phyloP scores from a whole-genome alignment of 257 asterid genomes.

The Handroanthus guayacan region DNA sequence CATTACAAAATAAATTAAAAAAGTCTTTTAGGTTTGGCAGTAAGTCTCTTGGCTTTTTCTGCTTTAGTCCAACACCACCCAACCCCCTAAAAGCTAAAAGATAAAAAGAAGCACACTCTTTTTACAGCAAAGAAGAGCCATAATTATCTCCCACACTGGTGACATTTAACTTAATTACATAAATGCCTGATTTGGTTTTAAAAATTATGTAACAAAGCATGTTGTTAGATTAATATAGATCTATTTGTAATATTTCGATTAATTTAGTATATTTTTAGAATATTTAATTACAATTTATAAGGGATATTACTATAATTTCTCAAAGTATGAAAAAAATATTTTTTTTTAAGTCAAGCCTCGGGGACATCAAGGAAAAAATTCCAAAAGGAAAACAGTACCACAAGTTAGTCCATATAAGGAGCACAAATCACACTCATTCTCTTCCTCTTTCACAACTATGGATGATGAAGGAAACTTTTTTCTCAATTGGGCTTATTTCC shows the following conservation, averaged over 20 bases:
- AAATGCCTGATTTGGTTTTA: no score
- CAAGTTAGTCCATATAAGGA: slow-evolving; percentile 44
- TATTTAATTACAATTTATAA: no score
- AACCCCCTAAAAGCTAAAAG: not conserved
- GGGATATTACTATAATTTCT: no score
- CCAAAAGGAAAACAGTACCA: slow-evolving; percentile 10
- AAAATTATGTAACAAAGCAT: no score
- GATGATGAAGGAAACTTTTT: slow-evolving; percentile 63
- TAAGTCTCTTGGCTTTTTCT: slow-evolving; percentile 56
- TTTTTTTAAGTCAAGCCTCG: no score
- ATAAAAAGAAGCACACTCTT: not conserved
- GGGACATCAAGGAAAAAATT: no score
- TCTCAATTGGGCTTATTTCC: slow-evolving; percentile 67
- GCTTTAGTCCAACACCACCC: slow-evolving; percentile 42
- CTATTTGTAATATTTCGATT: no score
- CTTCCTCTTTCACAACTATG: slow-evolving; percentile 44
- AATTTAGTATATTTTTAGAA: no score
- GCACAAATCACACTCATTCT: slow-evolving; percentile 31
- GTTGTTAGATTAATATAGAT: no score
- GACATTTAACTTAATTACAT: no score
- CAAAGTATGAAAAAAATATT: not conserved
- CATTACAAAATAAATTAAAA: not conserved
- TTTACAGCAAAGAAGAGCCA: not conserved
- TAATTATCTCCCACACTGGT: no score
- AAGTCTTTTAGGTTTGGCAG: slow-evolving; percentile 17